Evolutionary conservation across 768 basidiomycete genomes (phyloP).

Genomic region (Lentinula sp.): DNA sequence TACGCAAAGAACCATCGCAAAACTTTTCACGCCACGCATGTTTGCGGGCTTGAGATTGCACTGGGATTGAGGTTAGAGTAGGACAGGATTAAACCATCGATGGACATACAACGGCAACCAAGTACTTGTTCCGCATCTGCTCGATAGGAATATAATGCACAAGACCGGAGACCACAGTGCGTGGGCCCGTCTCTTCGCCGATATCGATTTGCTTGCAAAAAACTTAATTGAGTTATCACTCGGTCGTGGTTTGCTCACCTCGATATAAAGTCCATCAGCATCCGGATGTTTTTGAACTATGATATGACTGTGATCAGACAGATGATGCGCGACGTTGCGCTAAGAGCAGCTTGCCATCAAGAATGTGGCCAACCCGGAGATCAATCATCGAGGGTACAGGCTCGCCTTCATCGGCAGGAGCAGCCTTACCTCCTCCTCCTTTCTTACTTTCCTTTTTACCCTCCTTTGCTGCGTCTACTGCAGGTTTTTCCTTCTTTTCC

Average conservation of each 20-base stretch:
- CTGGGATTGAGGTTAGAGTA: slow-evolving; percentile 26
- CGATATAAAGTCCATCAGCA: slow-evolving; percentile 95
- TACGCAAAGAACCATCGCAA: slow-evolving; percentile 95
- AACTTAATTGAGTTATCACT: neutral
- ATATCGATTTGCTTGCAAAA: slow-evolving; percentile 82
- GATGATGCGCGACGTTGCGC: neutral
- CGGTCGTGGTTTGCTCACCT: slow-evolving; percentile 38
- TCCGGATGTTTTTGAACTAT: slow-evolving; percentile 94
- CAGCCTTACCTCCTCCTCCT: slow-evolving; percentile 36
- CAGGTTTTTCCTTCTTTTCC: slow-evolving; percentile 53
- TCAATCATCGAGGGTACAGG: slow-evolving; percentile 97
- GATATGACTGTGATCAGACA: slow-evolving; percentile 21
- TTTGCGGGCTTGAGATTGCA: slow-evolving; percentile 93
- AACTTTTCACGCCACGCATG: slow-evolving; percentile 98
- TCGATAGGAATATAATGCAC: slow-evolving; percentile 97
- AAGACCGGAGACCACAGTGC: slow-evolving; percentile 94
- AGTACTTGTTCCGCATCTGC: slow-evolving; percentile 77
- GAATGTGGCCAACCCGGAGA: slow-evolving; percentile 86
- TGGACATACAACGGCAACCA: slow-evolving; percentile 71
- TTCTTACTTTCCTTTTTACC: slow-evolving; percentile 24
- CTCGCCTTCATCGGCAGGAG: slow-evolving; percentile 58
- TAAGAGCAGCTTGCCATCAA: slow-evolving; percentile 60
- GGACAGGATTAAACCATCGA: neutral
- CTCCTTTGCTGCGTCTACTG: slow-evolving; percentile 28
- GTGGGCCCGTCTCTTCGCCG: slow-evolving; percentile 90